A percentile compares a stretch with the other conserved stretches of the same genome.
Conservation (phyloP, 2,329 filamentous ascomycete species). For the Aspergillus sp. region DNA sequence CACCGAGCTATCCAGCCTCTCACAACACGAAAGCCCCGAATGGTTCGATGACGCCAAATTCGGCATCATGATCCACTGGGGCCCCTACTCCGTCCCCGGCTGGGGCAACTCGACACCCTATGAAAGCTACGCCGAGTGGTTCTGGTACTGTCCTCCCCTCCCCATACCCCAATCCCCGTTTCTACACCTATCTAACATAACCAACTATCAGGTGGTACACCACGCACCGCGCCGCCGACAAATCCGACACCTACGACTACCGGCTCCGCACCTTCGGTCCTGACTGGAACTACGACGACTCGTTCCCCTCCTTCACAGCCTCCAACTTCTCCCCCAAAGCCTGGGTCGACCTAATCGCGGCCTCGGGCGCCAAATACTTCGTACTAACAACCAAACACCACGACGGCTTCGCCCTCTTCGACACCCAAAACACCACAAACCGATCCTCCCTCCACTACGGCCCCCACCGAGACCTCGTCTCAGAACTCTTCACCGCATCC, state of each 20-base stretch:
- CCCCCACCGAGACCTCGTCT: slow-evolving; percentile 44
- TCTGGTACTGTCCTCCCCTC: neutral
- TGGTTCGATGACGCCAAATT: slow-evolving; percentile 59
- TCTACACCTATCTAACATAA: neutral
- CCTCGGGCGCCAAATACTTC: slow-evolving; percentile 54
- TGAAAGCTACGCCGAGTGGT: slow-evolving; percentile 47
- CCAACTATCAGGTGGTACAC: slow-evolving; percentile 50
- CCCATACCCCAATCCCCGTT: no score
- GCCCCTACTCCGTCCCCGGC: slow-evolving; percentile 57
- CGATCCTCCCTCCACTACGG: slow-evolving; percentile 43
- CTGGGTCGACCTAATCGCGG: slow-evolving; percentile 57
- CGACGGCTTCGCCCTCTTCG: slow-evolving; percentile 51
- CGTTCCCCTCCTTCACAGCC: slow-evolving; percentile 57
- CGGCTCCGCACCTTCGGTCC: slow-evolving; percentile 54
- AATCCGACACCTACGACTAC: slow-evolving; percentile 50
- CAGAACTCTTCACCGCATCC: slow-evolving; percentile 49
- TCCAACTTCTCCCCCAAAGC: slow-evolving; percentile 52
- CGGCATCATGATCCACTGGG: slow-evolving; percentile 65
- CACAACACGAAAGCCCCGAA: neutral
- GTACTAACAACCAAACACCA: slow-evolving; percentile 51
- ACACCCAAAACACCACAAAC: slow-evolving; percentile 43
- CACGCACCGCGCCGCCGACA: slow-evolving; percentile 42
- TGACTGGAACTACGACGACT: slow-evolving; percentile 58
- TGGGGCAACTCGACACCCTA: slow-evolving; percentile 51
- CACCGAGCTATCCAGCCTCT: neutral